Base-by-base conservation (phyloP, 78 protist genomes). In the Isochrysis galbana region DNA sequence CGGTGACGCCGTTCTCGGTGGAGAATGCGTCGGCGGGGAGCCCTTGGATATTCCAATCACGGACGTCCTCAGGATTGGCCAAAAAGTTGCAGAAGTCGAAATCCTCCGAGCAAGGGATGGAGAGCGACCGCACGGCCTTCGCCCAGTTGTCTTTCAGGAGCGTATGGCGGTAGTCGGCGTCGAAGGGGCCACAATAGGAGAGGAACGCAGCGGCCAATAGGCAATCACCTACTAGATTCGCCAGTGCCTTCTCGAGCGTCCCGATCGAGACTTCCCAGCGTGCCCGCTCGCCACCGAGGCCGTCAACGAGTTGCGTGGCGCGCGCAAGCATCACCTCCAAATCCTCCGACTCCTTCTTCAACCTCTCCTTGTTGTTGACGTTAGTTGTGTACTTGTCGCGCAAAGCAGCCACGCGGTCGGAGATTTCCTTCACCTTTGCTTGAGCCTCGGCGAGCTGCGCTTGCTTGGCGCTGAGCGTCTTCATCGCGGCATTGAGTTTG, bases 141-240 rank as follows among this genome's bases (percentile, higher is more conserved):
- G 11, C 4, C 97, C 97, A 95, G 22, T 42, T 25, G 44, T 39
- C 26, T 89, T 70, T 19, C 42, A 95, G 88, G 36, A 97, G 90
- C 26, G 36, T 26, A 1, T 5, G 23, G 29, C 99, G 95, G 93
- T 92, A 97, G 39, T 93, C 95, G 23, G 95, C 34, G 21, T 94
- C 77, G 90, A 98, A 98, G 25, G 98, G 97, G 0, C 98, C 99
- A 7, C 94, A 91, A 92, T 98, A 98, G n/a, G 96, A 74, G 39
- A 98, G 90, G 92, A 97, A 97, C 19, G 98, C 96, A 4, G 98
- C 54, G 2, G 98, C 97, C 38, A 98, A 42, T 42, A 96, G 70
- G 46, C 96, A 93, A 72, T 98, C 98, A 38, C 99, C 99, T 14
- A 91, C 83, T 5, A 97, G 93, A 41, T 46, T 72, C 2, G 17